Base-by-base conservation (phyloP, 495 filamentous ascomycete genomes). In the Letharia lupina region DNA sequence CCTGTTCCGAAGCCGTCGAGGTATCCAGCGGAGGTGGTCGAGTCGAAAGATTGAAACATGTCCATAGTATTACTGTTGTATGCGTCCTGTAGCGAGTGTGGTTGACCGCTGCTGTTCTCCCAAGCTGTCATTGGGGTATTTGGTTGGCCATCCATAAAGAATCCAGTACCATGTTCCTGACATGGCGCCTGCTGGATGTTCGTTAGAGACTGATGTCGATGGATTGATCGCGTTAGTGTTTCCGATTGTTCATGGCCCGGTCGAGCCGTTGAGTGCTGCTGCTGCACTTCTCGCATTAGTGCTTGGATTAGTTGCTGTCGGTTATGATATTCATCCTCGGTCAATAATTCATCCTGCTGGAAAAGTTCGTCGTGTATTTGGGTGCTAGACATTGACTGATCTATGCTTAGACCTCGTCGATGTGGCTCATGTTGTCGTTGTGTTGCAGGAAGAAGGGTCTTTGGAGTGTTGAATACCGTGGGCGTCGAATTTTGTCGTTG, bases 401-500 rank as follows among this genome's bases (percentile, higher is more conserved):
- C 75, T 77, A 69, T 74, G 73, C 67, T 74, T 71, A 56, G 77
- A 72, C 76, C 66, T 60, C 66, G 61, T 48, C 47, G 61, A 50
- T 64, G 65, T 44, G 40, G 52, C 52, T 59, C 63, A 59, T 59
- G 31, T 28, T 40, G 35, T 40, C 39, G 40, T 31, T 57, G 62
- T 65, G 63, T 73, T 76, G 76, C 67, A 74, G 75, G 63, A 23
- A 65, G 69, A 47, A 48, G 77, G 75, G 74, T 75, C 79, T 82
- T 78, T 75, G 81, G 76, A 62, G 74, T 76, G 67, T 84, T 87
- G 76, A 88, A 89, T 70, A 81, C 82, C 65, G 84, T 83, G 65
- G 91, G 91, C 72, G 90, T 94, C 71, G 91, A 96, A 72, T 91
- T 87, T 80, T 93, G 91, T 75, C 91, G 89, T 73, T 90, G 85